Conservation (phyloP, 2,329 filamentous ascomycete genomes). For the Neophaeococcomyces mojaviensis region DNA sequence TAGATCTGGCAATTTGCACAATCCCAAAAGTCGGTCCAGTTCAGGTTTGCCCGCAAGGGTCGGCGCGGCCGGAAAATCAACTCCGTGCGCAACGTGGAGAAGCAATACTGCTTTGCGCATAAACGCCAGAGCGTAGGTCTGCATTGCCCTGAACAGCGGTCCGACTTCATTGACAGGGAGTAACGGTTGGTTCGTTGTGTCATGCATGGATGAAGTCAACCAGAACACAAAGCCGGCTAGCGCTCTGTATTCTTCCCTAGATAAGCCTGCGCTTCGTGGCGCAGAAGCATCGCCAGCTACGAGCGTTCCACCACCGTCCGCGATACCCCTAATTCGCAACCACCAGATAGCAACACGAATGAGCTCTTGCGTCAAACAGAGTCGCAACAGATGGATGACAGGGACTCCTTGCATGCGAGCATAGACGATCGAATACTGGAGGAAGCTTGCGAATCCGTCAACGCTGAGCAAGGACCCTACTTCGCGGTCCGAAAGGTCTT, state of each 20-base stretch:
- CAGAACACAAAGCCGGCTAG: conserved; percentile 7
- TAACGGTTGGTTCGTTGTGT: conserved; percentile 4
- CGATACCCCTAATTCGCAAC: background rate
- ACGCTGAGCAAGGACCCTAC: background rate
- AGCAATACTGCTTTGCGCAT: conserved; percentile 78
- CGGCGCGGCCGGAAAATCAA: conserved; percentile 71
- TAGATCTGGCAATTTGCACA: conserved; percentile 68
- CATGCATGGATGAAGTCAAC: conserved; percentile 3
- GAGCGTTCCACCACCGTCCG: background rate
- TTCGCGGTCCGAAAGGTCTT: background rate
- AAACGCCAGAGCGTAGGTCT: conserved; percentile 83
- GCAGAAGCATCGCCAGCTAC: background rate
- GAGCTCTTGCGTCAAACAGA: conserved; percentile 88
- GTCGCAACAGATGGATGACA: conserved; percentile 67
- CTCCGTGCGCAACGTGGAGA: conserved; percentile 77
- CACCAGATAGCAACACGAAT: conserved; percentile 56
- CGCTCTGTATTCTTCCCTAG: conserved; percentile 4
- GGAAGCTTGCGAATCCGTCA: conserved; percentile 4
- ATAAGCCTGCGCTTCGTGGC: conserved; percentile 3
- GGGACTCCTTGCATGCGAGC: conserved; percentile 2
- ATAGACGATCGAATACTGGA: conserved; percentile 3
- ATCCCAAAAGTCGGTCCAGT: conserved; percentile 69
- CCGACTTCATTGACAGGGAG: conserved; percentile 10
- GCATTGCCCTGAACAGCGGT: conserved; percentile 38
- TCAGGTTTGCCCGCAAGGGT: conserved; percentile 62